A percentile compares a stretch with the other conserved stretches of the same genome.
Conservation (phyloP, 2,329 filamentous ascomycete genomes). For the Zasmidium cellare region DNA sequence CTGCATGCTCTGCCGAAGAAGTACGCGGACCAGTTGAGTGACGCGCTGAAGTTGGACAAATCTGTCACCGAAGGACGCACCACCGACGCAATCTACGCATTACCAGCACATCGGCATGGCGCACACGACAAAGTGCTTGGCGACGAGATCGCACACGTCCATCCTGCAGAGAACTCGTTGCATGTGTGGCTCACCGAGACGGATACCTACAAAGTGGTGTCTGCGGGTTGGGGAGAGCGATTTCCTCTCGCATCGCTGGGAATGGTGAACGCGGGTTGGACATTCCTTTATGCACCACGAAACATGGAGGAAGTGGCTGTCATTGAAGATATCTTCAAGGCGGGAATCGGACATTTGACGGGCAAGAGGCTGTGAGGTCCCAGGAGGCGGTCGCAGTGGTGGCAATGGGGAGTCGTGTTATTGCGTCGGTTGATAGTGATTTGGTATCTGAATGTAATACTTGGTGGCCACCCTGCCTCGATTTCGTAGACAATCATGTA, state of each 20-base stretch:
- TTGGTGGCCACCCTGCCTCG: too few species aligned
- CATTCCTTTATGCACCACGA: conserved; percentile 38
- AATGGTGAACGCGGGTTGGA: conserved; percentile 16
- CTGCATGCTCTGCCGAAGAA: conserved; percentile 15
- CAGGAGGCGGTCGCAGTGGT: too few species aligned
- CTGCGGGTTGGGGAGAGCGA: conserved; percentile 18
- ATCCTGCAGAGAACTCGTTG: conserved; percentile 20
- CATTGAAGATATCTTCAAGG: conserved; percentile 17
- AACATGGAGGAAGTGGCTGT: conserved; percentile 25
- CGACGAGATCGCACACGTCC: conserved; percentile 22
- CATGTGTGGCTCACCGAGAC: conserved; percentile 20
- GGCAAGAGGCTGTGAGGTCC: conserved; percentile 5
- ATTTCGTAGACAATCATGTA: too few species aligned
- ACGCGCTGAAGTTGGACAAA: conserved; percentile 11
- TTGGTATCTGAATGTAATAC: too few species aligned
- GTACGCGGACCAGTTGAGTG: conserved; percentile 1
- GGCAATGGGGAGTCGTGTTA: too few species aligned
- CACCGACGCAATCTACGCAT: conserved; percentile 20
- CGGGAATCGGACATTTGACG: conserved; percentile 15
- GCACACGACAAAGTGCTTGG: conserved; percentile 12
- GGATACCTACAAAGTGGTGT: conserved; percentile 16
- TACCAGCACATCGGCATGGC: not conserved
- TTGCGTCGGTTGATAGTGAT: too few species aligned
- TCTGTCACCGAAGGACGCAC: conserved; percentile 17
- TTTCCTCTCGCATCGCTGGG: conserved; percentile 17